Percentiles rank a stretch among this genome's conserved stretches.
Evolutionary conservation across 2,329 filamentous ascomycete genomes (phyloP).

Genomic region (Sclerotinia borealis): DNA sequence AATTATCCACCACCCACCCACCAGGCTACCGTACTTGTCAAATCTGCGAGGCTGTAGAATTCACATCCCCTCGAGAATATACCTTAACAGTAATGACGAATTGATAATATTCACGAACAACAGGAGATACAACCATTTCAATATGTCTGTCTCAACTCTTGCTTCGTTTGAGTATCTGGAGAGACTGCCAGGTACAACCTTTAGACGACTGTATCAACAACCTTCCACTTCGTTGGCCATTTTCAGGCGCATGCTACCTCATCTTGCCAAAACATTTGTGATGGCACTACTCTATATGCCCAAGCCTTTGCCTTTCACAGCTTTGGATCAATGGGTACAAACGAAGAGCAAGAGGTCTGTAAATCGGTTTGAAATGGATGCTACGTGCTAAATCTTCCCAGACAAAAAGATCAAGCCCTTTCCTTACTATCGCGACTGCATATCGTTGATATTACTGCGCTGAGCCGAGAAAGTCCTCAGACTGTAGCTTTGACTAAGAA

Average conservation of each 20-base stretch:
- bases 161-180: constrained; percentile 86
- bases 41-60: not conserved
- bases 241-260: constrained; percentile 93
- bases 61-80: not conserved
- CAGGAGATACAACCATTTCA: constrained; percentile 17
- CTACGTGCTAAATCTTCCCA: constrained; percentile 31
- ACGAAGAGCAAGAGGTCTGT: constrained; percentile 53
- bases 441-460: constrained; percentile 64
- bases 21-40: not conserved
- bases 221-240: constrained; percentile 92
- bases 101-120: constrained; percentile 13
- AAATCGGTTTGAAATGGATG: not conserved
- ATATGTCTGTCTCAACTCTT: constrained; percentile 42
- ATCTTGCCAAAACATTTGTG: constrained; percentile 90
- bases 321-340: constrained; percentile 82
- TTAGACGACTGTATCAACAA: constrained; percentile 88
- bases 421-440: constrained; percentile 79
- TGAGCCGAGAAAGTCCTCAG: constrained; percentile 56
- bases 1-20: not conserved
- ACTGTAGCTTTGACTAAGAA: constrained; percentile 73
- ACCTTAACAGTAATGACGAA: constrained; percentile 25
- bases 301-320: constrained; percentile 66
- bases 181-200: constrained; percentile 81
- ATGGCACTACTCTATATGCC: constrained; percentile 94
- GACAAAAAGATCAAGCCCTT: constrained; percentile 78